These are phyloP conservation scores for Ceratocystiopsis sp. DNA, from an alignment of 2,329 filamentous ascomycete species.

Conservation along the genomic window DNA sequence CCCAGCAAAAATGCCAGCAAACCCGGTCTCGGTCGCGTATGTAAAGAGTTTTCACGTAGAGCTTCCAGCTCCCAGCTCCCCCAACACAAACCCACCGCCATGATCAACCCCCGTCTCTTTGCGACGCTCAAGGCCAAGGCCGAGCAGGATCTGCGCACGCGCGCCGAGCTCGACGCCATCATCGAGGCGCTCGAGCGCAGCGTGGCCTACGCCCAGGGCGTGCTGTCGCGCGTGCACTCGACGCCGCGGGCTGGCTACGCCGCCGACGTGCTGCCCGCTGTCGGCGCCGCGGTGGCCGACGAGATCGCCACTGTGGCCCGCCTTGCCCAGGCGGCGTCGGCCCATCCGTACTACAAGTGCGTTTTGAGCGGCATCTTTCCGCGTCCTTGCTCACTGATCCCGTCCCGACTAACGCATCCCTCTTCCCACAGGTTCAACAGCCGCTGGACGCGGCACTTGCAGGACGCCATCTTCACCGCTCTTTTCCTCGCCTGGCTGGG, in stretches of 20 bases:
- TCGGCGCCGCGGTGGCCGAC: conserved; percentile 53
- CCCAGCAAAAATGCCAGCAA: no score
- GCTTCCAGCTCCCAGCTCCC: not conserved
- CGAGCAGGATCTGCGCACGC: conserved; percentile 67
- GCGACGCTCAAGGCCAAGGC: conserved; percentile 75
- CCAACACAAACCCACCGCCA: conserved; percentile 11
- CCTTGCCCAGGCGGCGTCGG: conserved; percentile 56
- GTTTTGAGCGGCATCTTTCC: no score
- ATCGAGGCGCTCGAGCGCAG: conserved; percentile 69
- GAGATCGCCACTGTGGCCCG: conserved; percentile 55
- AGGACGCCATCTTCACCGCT: conserved; percentile 51
- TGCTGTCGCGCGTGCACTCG: conserved; percentile 78
- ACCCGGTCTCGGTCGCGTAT: no score
- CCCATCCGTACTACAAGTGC: conserved; percentile 85
- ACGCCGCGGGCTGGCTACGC: conserved; percentile 49
- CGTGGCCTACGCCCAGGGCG: conserved; percentile 63
- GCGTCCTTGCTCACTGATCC: no score
- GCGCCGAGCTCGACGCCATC: conserved; percentile 70
- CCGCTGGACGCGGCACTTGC: conserved; percentile 70
- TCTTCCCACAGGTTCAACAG: conserved; percentile 41
- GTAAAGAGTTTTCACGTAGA: no score
- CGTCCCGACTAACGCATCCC: no score
- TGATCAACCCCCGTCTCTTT: conserved; percentile 74
- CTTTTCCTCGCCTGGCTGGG: conserved; percentile 60
- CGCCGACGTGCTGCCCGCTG: conserved; percentile 47